Conservation (phyloP, 2,329 filamentous ascomycete species). For the Hypoxylon sp. region DNA sequence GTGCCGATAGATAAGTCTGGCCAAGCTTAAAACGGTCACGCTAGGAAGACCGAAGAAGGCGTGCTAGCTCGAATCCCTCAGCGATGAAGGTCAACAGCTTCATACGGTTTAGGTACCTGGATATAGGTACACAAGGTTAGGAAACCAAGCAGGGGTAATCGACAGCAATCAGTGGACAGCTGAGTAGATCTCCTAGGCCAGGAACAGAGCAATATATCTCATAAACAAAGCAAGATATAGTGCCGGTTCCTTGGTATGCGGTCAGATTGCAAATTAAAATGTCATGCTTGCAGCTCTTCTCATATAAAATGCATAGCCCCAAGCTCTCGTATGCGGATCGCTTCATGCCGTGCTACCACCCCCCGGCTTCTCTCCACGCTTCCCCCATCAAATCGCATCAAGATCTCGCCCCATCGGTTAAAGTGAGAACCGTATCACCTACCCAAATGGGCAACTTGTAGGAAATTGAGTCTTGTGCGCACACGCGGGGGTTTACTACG, state of each 20-base stretch:
- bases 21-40: conserved; percentile 22
- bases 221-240: conserved; percentile 20
- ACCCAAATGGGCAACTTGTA: conserved; percentile 37
- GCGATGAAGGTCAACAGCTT: background rate
- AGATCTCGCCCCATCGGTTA: conserved; percentile 38
- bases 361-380: conserved; percentile 28
- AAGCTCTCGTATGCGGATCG: conserved; percentile 21
- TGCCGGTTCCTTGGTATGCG: conserved; percentile 14
- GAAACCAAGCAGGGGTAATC: background rate
- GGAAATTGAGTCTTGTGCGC: conserved; percentile 33
- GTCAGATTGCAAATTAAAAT: conserved; percentile 26
- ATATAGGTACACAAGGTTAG: background rate
- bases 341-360: conserved; percentile 37
- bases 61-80: conserved; percentile 35
- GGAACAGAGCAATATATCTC: conserved; percentile 15
- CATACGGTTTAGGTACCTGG: background rate
- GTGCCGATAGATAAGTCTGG: conserved; percentile 6
- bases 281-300: conserved; percentile 10
- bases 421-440: conserved; percentile 42
- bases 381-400: conserved; percentile 17
- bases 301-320: conserved; percentile 17
- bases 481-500: conserved; percentile 20
- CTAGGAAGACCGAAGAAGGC: conserved; percentile 22
- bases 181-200: conserved; percentile 7
- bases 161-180: conserved; percentile 7